Percentiles rank a stretch among this genome's conserved stretches.
phyloP scores from a whole-genome alignment of 129 eudicot species.

The Daucus carota region DH1_v3.0 NC_030387.2:12617501-12618000 shows the following conservation, averaged over 20 bases:
- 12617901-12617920: neutral
- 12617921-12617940: neutral
- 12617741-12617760: neutral
- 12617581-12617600: neutral
- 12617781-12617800: neutral
- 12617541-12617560: neutral
- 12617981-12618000: neutral
- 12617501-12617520: neutral
- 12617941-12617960: neutral
- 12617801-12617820: constrained; percentile 22
- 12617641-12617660: neutral
- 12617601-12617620: neutral
- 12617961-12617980: neutral
- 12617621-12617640: neutral
- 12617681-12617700: neutral
- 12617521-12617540: neutral
- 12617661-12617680: neutral
- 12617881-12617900: too few relatives aligned
- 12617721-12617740: neutral
- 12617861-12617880: too few relatives aligned
- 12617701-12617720: neutral
- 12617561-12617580: neutral
- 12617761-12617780: neutral
- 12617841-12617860: neutral
- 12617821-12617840: neutral